phyloP scores from a whole-genome alignment of 1,139 yeast species.

The Yamadazyma friedrichii region DNA sequence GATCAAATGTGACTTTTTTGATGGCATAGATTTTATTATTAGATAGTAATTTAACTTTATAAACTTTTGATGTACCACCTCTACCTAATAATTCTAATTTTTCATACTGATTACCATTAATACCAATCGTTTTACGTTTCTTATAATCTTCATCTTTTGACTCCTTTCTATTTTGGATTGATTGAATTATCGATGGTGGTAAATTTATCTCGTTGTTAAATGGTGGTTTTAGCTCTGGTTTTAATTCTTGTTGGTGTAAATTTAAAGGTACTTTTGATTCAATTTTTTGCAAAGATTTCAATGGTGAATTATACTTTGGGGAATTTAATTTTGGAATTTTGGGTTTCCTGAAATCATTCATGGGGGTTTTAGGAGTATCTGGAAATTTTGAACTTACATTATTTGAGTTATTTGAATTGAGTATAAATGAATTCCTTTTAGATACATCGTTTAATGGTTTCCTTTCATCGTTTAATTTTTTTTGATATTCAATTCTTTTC shows the following conservation, averaged over 20 bases:
- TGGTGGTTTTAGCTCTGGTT: neutral
- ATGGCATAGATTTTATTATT: constrained; percentile 69
- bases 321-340: constrained; percentile 13
- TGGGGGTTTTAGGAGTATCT: neutral
- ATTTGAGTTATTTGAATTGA: neutral
- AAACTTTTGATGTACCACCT: constrained; percentile 94
- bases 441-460: constrained; percentile 16
- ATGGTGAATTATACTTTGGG: constrained; percentile 1
- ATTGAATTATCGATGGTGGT: constrained; percentile 16
- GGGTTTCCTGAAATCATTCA: constrained; percentile 16
- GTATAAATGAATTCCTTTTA: constrained; percentile 7
- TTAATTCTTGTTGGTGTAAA: neutral
- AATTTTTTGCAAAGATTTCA: neutral
- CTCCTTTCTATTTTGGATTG: constrained; percentile 14
- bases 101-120: constrained; percentile 67
- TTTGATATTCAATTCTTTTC: constrained; percentile 21
- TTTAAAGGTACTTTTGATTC: neutral
- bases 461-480: constrained; percentile 8
- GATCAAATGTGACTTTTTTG: constrained; percentile 79
- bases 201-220: constrained; percentile 2
- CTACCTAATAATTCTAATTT: constrained; percentile 78
- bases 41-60: constrained; percentile 61
- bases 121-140: constrained; percentile 31
- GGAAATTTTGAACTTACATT: neutral
- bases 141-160: constrained; percentile 9